Conservation (phyloP, 225 moss, liverwort and hornwort genomes). For the Pseudisothecium myosuroides region DNA sequence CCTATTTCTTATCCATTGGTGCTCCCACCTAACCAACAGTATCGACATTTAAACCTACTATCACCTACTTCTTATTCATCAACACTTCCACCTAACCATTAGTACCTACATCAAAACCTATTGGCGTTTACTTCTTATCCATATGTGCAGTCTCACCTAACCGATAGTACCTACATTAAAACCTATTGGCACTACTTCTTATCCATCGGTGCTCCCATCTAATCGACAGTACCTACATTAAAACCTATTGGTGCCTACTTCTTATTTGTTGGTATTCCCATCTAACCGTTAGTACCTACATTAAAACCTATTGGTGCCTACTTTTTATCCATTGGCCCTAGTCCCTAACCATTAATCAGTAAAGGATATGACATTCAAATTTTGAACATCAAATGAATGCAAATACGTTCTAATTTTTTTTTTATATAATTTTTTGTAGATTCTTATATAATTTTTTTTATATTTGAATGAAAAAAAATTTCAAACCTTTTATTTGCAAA, state of each 20-base stretch:
- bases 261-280: too few relatives aligned
- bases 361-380: fast-evolving
- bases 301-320: background rate
- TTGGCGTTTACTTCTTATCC: too few relatives aligned
- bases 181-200: too few relatives aligned
- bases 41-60: too few relatives aligned
- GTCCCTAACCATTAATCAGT: fast-evolving
- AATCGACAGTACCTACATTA: background rate
- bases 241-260: too few relatives aligned
- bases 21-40: too few relatives aligned
- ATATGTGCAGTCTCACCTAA: too few relatives aligned
- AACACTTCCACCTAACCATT: too few relatives aligned
- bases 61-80: too few relatives aligned
- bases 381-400: fast-evolving
- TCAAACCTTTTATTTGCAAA: background rate
- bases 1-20: too few relatives aligned
- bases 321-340: fast-evolving
- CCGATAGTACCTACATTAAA: too few relatives aligned
- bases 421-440: background rate
- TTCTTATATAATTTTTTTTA: background rate
- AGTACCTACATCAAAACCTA: too few relatives aligned
- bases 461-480: background rate
- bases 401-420: background rate
- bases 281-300: background rate
- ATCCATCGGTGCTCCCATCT: background rate